Evolutionary conservation across 495 filamentous ascomycete species (phyloP).

Genomic region (Podospora bellae-mahoneyi): DNA sequence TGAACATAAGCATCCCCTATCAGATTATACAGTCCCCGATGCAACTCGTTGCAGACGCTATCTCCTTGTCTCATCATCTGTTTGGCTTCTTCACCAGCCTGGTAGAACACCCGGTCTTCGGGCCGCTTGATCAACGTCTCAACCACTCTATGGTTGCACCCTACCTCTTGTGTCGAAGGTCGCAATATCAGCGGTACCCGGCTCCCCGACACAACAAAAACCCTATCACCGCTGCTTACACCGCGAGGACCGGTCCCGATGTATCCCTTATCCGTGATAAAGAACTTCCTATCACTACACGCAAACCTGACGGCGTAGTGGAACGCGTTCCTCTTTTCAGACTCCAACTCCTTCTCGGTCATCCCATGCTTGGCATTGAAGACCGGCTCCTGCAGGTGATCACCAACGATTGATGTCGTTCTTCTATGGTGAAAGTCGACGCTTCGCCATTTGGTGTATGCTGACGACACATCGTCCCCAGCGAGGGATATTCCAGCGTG

Average conservation of each 20-base stretch:
- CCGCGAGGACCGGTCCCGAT: slow-evolving; percentile 24
- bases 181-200: slow-evolving; percentile 25
- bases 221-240: slow-evolving; percentile 14
- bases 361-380: background rate
- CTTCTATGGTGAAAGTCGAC: slow-evolving; percentile 15
- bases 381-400: slow-evolving; percentile 18
- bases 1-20: slow-evolving; percentile 34
- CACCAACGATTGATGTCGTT: slow-evolving; percentile 24
- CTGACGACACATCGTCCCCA: background rate
- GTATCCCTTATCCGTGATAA: slow-evolving; percentile 26
- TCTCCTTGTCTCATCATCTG: background rate
- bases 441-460: slow-evolving; percentile 20
- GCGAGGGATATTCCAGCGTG: slow-evolving; percentile 15
- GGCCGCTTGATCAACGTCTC: slow-evolving; percentile 9
- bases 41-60: slow-evolving; percentile 1
- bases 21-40: slow-evolving; percentile 15
- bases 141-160: background rate
- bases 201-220: slow-evolving; percentile 21
- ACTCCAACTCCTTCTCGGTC: background rate
- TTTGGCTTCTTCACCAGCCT: background rate
- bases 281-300: slow-evolving; percentile 23
- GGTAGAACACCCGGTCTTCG: slow-evolving; percentile 1
- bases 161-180: background rate
- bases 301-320: slow-evolving; percentile 25
- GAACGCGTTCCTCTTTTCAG: slow-evolving; percentile 20